phyloP scores from a whole-genome alignment of 352 stramenopile species.

The Globisporangium sylvaticum region DNA sequence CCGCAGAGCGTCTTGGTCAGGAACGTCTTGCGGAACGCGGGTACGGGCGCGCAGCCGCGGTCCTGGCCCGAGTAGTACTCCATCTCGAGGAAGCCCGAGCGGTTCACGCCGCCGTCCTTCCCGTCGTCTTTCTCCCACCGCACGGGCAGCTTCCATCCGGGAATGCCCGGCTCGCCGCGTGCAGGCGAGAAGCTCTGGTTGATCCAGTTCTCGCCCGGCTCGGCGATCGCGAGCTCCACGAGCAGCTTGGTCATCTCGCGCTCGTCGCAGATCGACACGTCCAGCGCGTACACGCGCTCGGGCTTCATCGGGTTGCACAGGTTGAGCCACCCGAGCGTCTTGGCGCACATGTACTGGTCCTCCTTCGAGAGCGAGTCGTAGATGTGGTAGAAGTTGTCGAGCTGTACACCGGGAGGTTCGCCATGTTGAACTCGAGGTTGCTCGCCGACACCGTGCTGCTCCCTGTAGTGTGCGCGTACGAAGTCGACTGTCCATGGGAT shows the following conservation, averaged over 20 bases:
- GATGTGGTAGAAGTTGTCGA: constrained; percentile 55
- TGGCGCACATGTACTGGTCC: constrained; percentile 48
- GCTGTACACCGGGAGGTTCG: constrained; percentile 40
- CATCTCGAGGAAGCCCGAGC: constrained; percentile 56
- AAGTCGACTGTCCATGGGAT: not conserved
- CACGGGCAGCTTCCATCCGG: constrained; percentile 74
- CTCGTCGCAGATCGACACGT: constrained; percentile 69
- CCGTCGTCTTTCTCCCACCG: constrained; percentile 79
- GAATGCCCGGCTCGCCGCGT: constrained; percentile 51
- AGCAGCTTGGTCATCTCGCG: constrained; percentile 79
- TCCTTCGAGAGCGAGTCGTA: constrained; percentile 40
- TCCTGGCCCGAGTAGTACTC: constrained; percentile 75
- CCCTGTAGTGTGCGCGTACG: not conserved
- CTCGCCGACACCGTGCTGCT: not conserved
- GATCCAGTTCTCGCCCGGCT: constrained; percentile 83
- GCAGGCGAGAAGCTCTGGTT: constrained; percentile 66
- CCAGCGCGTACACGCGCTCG: constrained; percentile 64
- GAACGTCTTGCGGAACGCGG: constrained; percentile 53
- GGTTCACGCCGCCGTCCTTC: constrained; percentile 65
- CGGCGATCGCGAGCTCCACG: constrained; percentile 69
- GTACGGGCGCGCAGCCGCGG: constrained; percentile 52
- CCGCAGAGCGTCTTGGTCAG: constrained; percentile 58
- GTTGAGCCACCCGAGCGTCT: constrained; percentile 72
- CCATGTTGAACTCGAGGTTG: constrained; percentile 25
- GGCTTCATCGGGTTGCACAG: constrained; percentile 73